Base-by-base conservation (phyloP, 305 asterid species). In the Rubia peregrina region DNA sequence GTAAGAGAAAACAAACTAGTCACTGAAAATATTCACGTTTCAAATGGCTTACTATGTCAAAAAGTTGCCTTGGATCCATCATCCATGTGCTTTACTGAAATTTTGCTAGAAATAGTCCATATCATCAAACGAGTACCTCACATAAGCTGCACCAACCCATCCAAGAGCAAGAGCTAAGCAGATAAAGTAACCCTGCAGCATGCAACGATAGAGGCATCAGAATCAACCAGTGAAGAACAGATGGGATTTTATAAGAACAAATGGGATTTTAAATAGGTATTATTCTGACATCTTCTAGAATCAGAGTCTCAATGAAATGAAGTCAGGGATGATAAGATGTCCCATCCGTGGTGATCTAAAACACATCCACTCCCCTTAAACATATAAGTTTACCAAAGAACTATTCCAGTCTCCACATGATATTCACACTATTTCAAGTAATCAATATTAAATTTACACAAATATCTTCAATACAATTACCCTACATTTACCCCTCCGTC, bases 121-220 rank as follows among this genome's bases (percentile, higher is more conserved):
- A 57, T 21, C 66, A 70, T 59, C 66, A 67, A 63, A 67, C 42
- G 1, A 76, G 40, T 86, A 92, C 98, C 97, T 94, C 80, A 94
- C 98, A 80, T 79, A 86, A 61, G 98, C 86, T 77, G 99, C 99
- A 77, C 82, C 78, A 74, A 81, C 88, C 99, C 99, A 94, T 73
- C 99, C 99, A 88, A 90, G 88, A 70, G 97, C 97, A 76, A 94
- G 97, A 74, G 73, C 2, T 76, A 90, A 85, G 87, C 96, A 89
- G 65, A 94, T 91, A 26, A 73, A 24, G 80, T 73, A 87, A 72
- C 99, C 99, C 99, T 94, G 90, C 78, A 69, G 55, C 69, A 64
- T 38, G 74, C 59, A 51, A 17, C 16, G 57, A n/a, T 16, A 61
- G 38, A 43, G 26, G 56, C 53, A 21, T 21, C 21, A 53, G 14